phyloP scores from a whole-genome alignment of 1,139 yeast genomes.

The Saccharomyces hybrid region DNA sequence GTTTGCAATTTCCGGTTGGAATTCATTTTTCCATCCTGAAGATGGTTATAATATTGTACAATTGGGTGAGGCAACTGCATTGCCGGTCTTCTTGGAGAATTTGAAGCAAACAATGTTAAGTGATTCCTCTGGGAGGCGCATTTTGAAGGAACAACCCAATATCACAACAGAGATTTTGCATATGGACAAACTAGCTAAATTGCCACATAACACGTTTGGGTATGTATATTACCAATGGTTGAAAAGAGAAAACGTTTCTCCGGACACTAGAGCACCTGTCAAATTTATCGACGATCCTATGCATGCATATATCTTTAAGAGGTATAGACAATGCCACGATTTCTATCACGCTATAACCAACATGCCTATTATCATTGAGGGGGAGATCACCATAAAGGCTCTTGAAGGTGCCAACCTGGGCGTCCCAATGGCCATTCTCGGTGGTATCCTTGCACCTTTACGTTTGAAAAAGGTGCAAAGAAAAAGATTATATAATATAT shows the following conservation, averaged over 20 bases:
- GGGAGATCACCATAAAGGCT: constrained; percentile 88
- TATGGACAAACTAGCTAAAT: constrained; percentile 48
- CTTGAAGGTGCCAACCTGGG: constrained; percentile 91
- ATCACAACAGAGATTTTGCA: constrained; percentile 69
- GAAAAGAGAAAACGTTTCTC: constrained; percentile 80
- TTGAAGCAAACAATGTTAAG: constrained; percentile 68
- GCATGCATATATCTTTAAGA: constrained; percentile 81
- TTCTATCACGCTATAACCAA: constrained; percentile 92
- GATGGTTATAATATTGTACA: constrained; percentile 61
- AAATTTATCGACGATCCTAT: constrained; percentile 83
- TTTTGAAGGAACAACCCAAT: constrained; percentile 72
- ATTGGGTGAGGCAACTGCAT: constrained; percentile 87
- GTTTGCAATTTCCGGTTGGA: constrained; percentile 71
- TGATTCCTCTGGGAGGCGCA: constrained; percentile 68
- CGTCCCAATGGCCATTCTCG: constrained; percentile 92
- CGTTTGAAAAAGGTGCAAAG: constrained; percentile 48
- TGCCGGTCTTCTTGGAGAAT: constrained; percentile 53
- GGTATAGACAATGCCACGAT: constrained; percentile 96
- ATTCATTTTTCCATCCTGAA: constrained; percentile 78
- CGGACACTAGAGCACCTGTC: constrained; percentile 88
- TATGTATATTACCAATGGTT: constrained; percentile 73
- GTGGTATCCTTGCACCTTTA: constrained; percentile 82
- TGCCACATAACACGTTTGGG: constrained; percentile 75
- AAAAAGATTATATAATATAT: constrained; percentile 45
- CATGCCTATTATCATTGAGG: constrained; percentile 85